phyloP scores from a whole-genome alignment of 305 asterid genomes.

The Fraxinus angustifolia region DNA sequence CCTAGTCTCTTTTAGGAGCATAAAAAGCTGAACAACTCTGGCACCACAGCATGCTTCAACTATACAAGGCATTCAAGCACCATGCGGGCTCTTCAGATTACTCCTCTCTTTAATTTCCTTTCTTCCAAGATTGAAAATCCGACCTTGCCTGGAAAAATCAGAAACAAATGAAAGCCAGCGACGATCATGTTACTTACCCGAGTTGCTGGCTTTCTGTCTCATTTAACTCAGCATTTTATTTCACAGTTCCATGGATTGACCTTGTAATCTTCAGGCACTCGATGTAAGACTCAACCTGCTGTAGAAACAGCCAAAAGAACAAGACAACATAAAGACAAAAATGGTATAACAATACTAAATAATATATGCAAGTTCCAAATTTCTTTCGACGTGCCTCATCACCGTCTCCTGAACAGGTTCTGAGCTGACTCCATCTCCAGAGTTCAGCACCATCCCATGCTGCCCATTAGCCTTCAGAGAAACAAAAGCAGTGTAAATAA shows the following conservation, averaged over 20 bases:
- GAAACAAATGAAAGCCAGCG: slow-evolving; percentile 48
- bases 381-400: slow-evolving; percentile 35
- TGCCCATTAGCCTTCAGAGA: slow-evolving; percentile 45
- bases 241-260: not conserved
- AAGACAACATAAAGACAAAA: slow-evolving; percentile 24
- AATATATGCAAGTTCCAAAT: not conserved
- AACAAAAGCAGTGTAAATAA: slow-evolving; percentile 26
- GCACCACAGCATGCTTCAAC: not conserved
- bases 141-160: slow-evolving; percentile 33
- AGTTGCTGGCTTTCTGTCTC: slow-evolving; percentile 36
- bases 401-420: slow-evolving; percentile 37
- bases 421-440: slow-evolving; percentile 32
- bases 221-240: not conserved
- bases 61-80: slow-evolving; percentile 3
- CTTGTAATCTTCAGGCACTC: slow-evolving; percentile 35
- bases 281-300: slow-evolving; percentile 45
- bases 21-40: not conserved
- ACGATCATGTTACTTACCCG: slow-evolving; percentile 38
- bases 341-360: not conserved
- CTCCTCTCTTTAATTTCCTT: slow-evolving; percentile 6
- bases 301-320: slow-evolving; percentile 20
- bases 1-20: not conserved
- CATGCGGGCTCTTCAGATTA: not conserved
- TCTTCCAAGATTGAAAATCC: not conserved
- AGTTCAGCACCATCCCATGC: slow-evolving; percentile 28